phyloP scores from a whole-genome alignment of 2,329 filamentous ascomycete species.

The Penicillium digitatum region DNA sequence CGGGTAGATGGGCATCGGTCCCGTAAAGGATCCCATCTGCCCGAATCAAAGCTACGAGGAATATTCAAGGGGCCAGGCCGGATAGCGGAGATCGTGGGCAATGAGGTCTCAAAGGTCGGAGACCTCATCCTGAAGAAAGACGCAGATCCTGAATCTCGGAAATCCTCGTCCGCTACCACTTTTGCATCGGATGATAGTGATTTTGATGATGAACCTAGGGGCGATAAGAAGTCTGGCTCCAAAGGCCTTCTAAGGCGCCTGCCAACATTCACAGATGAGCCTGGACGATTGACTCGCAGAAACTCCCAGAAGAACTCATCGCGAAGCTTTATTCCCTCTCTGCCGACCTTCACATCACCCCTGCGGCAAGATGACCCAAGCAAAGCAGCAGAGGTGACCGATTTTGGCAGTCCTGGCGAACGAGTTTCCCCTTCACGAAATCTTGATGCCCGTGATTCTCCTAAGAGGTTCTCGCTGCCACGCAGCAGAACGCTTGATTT shows the following conservation, averaged over 20 bases:
- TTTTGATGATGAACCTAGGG: slow-evolving; percentile 42
- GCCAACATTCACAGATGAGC: slow-evolving; percentile 37
- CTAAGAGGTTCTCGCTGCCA: slow-evolving; percentile 10
- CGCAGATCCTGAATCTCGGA: slow-evolving; percentile 39
- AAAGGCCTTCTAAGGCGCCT: slow-evolving; percentile 31
- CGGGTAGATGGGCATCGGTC: slow-evolving; percentile 26
- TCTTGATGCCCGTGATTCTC: slow-evolving; percentile 9
- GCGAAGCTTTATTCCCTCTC: slow-evolving; percentile 43
- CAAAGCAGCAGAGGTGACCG: slow-evolving; percentile 27
- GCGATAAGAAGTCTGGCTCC: slow-evolving; percentile 29
- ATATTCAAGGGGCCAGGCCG: slow-evolving; percentile 70
- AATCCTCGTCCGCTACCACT: slow-evolving; percentile 45
- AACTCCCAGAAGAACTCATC: slow-evolving; percentile 34
- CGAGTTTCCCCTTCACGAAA: slow-evolving; percentile 8
- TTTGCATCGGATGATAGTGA: slow-evolving; percentile 48
- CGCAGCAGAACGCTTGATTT: slow-evolving; percentile 31
- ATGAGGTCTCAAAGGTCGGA: slow-evolving; percentile 59
- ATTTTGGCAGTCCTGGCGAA: slow-evolving; percentile 15
- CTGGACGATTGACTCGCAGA: slow-evolving; percentile 29
- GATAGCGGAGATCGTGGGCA: slow-evolving; percentile 68
- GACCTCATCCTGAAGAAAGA: slow-evolving; percentile 60
- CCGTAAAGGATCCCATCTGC: slow-evolving; percentile 31
- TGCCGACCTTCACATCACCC: slow-evolving; percentile 52
- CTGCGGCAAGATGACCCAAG: slow-evolving; percentile 38
- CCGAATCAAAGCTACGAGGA: slow-evolving; percentile 61